phyloP scores from a whole-genome alignment of 495 filamentous ascomycete genomes.

The Daldinia bambusicola region DNA sequence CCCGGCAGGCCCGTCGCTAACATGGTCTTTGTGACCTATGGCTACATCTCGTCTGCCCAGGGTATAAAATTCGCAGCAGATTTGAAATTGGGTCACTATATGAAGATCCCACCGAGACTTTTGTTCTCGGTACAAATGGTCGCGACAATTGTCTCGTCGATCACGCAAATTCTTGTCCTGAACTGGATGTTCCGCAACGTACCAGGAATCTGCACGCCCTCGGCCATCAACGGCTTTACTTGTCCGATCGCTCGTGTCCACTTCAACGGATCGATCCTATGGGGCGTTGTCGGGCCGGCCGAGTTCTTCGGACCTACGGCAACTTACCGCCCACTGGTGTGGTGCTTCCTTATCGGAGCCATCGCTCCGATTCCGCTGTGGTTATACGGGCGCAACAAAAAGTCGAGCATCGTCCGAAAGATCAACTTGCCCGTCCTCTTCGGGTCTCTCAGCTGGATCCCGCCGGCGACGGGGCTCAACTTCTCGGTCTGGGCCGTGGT shows the following conservation, averaged over 20 bases:
- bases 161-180: constrained; percentile 83
- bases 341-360: constrained; percentile 81
- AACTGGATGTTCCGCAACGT: constrained; percentile 91
- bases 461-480: constrained; percentile 85
- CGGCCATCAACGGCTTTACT: constrained; percentile 85
- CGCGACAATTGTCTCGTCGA: constrained; percentile 78
- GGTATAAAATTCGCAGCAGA: constrained; percentile 88
- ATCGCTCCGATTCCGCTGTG: constrained; percentile 74
- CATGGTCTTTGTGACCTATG: constrained; percentile 90
- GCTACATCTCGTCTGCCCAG: constrained; percentile 82
- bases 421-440: constrained; percentile 79
- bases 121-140: constrained; percentile 84
- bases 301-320: constrained; percentile 80
- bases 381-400: constrained; percentile 64
- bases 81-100: constrained; percentile 89
- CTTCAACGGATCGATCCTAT: constrained; percentile 89
- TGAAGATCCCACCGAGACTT: constrained; percentile 88
- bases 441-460: constrained; percentile 80
- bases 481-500: constrained; percentile 85
- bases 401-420: constrained; percentile 65
- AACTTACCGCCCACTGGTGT: constrained; percentile 74
- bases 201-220: constrained; percentile 76
- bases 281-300: constrained; percentile 83
- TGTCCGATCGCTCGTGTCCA: constrained; percentile 89
- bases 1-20: constrained; percentile 86